These are phyloP conservation scores for Fusarium solani-melongenae DNA, from an alignment of 2,329 filamentous ascomycete species.

Conservation along the genomic window DNA sequence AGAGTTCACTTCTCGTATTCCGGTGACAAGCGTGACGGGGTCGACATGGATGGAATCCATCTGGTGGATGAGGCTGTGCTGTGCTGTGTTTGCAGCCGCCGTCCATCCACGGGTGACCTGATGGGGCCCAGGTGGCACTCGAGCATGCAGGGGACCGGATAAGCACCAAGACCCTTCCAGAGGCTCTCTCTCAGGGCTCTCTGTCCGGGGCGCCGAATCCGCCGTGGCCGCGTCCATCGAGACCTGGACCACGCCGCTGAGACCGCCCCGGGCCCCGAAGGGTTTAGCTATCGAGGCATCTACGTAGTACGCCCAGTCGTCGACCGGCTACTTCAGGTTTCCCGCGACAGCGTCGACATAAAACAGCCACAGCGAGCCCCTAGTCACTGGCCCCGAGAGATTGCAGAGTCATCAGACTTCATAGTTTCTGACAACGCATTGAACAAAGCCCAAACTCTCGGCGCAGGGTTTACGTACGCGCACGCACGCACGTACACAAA, in stretches of 20 bases:
- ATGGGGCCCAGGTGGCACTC: background rate
- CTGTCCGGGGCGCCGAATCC: background rate
- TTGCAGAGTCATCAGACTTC: background rate
- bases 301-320: background rate
- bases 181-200: too few species aligned
- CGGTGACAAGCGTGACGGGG: conserved; percentile 1
- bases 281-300: background rate
- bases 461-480: background rate
- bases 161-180: background rate
- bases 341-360: background rate
- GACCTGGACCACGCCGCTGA: background rate
- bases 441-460: background rate
- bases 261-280: background rate
- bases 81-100: background rate
- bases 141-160: background rate
- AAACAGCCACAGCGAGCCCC: conserved; percentile 1
- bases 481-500: background rate
- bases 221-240: background rate
- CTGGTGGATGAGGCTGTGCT: background rate
- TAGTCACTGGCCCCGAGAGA: background rate
- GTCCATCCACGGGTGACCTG: background rate
- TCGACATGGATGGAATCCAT: background rate
- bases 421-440: background rate
- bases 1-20: conserved; percentile 26
- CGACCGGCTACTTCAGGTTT: conserved; percentile 4